phyloP scores from a whole-genome alignment of 2,329 filamentous ascomycete genomes.

The Fragosphaeria purpurea region DNA sequence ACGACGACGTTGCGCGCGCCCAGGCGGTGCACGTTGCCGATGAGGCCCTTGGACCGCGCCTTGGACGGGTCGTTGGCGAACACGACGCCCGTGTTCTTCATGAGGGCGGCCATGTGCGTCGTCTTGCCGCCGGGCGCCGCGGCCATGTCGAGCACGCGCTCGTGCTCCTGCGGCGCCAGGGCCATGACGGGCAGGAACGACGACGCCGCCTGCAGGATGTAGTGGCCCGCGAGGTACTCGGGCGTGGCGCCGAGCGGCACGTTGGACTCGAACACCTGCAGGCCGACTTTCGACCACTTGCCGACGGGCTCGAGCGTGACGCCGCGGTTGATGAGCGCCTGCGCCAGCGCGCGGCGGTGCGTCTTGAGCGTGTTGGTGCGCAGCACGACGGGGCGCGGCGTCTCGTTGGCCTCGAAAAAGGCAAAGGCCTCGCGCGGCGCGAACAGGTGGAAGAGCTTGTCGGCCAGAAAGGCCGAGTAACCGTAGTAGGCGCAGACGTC shows the following conservation, averaged over 20 bases:
- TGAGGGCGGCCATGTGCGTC: constrained; percentile 89
- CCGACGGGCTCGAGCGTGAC: constrained; percentile 94
- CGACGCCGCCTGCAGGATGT: constrained; percentile 93
- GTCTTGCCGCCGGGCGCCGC: constrained; percentile 94
- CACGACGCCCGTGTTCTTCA: constrained; percentile 93
- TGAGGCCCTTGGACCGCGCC: constrained; percentile 85
- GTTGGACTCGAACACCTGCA: constrained; percentile 89
- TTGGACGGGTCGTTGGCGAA: constrained; percentile 97
- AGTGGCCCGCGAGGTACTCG: constrained; percentile 94
- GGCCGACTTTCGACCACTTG: constrained; percentile 96
- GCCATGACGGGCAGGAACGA: constrained; percentile 98
- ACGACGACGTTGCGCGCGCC: constrained; percentile 91
- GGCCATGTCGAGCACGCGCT: constrained; percentile 88
- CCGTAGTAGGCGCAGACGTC: constrained; percentile 96
- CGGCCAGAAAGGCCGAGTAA: constrained; percentile 87
- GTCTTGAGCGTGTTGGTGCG: constrained; percentile 89
- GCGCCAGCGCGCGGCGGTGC: constrained; percentile 69
- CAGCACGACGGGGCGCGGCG: constrained; percentile 81
- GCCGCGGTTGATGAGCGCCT: constrained; percentile 88
- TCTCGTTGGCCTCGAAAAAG: constrained; percentile 98
- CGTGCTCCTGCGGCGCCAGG: constrained; percentile 82
- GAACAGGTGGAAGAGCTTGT: constrained; percentile 91
- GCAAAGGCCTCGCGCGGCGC: constrained; percentile 88
- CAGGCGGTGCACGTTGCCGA: constrained; percentile 93
- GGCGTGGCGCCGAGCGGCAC: constrained; percentile 85